Base-by-base conservation (phyloP, 2,329 filamentous ascomycete genomes). In the Triangularia setosa region DNA sequence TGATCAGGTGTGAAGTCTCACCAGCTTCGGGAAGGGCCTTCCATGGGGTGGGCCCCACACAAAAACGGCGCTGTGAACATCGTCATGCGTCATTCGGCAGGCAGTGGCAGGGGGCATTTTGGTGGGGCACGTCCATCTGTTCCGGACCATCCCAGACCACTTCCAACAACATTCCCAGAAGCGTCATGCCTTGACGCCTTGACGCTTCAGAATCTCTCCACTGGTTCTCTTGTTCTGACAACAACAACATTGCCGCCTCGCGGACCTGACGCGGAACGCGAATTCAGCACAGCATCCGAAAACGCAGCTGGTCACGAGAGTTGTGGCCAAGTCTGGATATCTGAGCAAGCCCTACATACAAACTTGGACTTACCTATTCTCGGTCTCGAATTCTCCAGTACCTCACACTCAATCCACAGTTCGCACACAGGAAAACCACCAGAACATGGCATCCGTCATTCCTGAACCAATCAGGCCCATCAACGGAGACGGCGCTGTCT, bases 401-500 rank as follows among this genome's bases (percentile, higher is more conserved):
- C 40, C 40, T 21, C 2, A 33, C 53, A 14, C 53, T 60, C 35
- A 53, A 25, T 16, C 40, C 40, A 53, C 58, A 28, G 7, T 25
- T 25, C 52, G 16, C 48, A 53, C 24, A 27, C 62, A 33, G 23
- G n/a, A 25, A 52, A 23, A 62, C 12, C 62, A 52, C 72, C 75
- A 70, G 73, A 77, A 72, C 69, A 79, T 75, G 75, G 23, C 52
- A 24, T 67, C 72, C 33, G 71, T 70, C 53, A 72, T 69, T 55
- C 65, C 60, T 48, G 70, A 73, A 24, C 54, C 62, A 44, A 73
- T 74, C 55, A 64, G 69, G 57, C 71, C 69, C 62, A 61, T 73
- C 30, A 74, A 74, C 44, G 75, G 77, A 69, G 80, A 84, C 11
- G 60, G 64, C 65, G 85, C 85, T 24, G 83, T 86, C 25, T 84